Evolutionary conservation across 495 filamentous ascomycete genomes (phyloP), one percentile per base, ranked within the genome.

Genomic region (Xylaria curta): DNA sequence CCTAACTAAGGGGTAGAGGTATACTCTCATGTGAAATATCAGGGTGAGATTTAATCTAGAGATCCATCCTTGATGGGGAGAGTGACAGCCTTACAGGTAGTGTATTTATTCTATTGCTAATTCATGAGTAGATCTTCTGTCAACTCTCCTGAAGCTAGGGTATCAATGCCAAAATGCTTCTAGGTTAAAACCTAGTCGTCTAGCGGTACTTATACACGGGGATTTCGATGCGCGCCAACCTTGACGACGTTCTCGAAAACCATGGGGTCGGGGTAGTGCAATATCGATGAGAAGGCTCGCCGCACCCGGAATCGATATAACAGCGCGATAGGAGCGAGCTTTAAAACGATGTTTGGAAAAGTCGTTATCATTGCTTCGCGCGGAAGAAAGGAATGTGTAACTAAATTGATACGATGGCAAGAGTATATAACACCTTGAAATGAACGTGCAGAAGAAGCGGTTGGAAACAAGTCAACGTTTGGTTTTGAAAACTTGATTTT

Each of bases 331-430:
- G 51, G 12, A 9, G 26, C 21, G 21, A 54, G 21, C 51, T 54
- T 26, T 26, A 31, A 17, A 31, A 12, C 4, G 21, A 2, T 31
- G 53, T 13, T 8, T 31, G 4, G n/a, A 24, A 17, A 12, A 56
- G 53, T 56, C 53, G 53, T 56, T 7, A 17, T 31, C 13, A 8
- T 56, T 31, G 26, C 24, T 31, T 60, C 36, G 65, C 65, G 65
- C 65, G 36, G 21, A 44, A 67, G 49, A 56, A 67, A 67, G 21
- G 65, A 67, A 67, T 67, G 65, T 67, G 56, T 67, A 56, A 67
- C 49, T 67, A 67, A 67, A 67, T 28, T 54, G 65, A 54, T 67
- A 56, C 49, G 21, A 56, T 67, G 40, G 65, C 65, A 46, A 65
- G 31, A 67, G 36, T 67, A 67, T 44, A 17, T 36, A 15, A 67